A percentile compares a stretch with the other conserved stretches of the same genome.
Evolutionary conservation across 768 basidiomycete genomes (phyloP).

Genomic region (Lanmaoa rubissima): DNA sequence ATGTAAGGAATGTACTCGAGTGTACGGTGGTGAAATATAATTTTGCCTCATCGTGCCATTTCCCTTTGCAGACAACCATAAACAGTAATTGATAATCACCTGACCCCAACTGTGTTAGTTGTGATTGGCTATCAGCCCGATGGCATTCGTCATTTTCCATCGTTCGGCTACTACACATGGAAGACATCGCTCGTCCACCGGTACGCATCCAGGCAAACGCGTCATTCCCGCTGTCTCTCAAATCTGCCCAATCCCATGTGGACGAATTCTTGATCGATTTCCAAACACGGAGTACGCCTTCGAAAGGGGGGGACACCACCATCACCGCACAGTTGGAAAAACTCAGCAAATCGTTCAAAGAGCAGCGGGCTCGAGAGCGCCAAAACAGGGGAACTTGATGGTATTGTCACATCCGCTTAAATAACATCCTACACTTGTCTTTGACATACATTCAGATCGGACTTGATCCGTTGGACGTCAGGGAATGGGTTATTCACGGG

Average conservation of each 20-base stretch:
- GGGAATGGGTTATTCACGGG: not conserved
- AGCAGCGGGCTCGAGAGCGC: constrained; percentile 38
- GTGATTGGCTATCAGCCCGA: not conserved
- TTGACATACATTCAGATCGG: constrained; percentile 10
- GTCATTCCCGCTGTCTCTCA: constrained; percentile 38
- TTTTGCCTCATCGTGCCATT: constrained; percentile 11
- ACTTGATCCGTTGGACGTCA: not conserved
- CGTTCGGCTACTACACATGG: constrained; percentile 35
- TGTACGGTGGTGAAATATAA: not conserved
- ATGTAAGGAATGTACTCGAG: not conserved
- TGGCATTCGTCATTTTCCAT: not conserved
- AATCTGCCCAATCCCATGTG: constrained; percentile 39
- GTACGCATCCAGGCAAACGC: constrained; percentile 43
- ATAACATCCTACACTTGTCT: not conserved
- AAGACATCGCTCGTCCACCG: constrained; percentile 47
- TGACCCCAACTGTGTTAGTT: not conserved
- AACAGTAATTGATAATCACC: constrained; percentile 6
- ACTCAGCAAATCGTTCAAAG: constrained; percentile 49
- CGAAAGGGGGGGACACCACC: constrained; percentile 52
- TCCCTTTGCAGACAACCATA: not conserved
- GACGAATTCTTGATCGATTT: constrained; percentile 51
- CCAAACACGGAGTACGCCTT: constrained; percentile 42
- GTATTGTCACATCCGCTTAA: not conserved
- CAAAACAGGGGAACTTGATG: constrained; percentile 4
- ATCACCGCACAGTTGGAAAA: constrained; percentile 62